These are phyloP conservation scores for Botryosphaeria dothidea DNA, from an alignment of 2,329 filamentous ascomycete genomes.

Conservation along the genomic window DNA sequence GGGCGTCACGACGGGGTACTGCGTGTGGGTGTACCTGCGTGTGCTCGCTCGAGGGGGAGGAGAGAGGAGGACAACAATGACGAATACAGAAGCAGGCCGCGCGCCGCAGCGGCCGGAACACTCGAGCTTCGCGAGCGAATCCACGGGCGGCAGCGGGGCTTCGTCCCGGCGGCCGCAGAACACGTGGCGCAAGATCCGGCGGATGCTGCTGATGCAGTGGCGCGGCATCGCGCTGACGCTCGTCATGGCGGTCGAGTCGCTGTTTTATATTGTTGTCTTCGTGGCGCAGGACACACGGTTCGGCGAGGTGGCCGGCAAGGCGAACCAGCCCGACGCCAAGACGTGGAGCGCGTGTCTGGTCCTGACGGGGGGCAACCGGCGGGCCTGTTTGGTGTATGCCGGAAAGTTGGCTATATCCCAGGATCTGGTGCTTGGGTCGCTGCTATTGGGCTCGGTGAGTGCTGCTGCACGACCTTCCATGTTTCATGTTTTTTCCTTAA, in stretches of 20 bases:
- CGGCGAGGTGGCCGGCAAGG: slow-evolving; percentile 26
- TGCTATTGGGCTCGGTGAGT: slow-evolving; percentile 33
- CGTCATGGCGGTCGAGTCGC: slow-evolving; percentile 28
- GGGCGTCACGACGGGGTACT: slow-evolving; percentile 34
- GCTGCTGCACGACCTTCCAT: background rate
- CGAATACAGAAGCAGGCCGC: no score
- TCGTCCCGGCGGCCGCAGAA: slow-evolving; percentile 13
- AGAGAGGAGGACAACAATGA: background rate
- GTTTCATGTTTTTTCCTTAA: background rate
- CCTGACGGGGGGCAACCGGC: slow-evolving; percentile 26
- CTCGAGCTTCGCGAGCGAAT: background rate
- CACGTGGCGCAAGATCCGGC: slow-evolving; percentile 29
- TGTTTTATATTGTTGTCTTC: slow-evolving; percentile 33
- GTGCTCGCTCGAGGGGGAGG: slow-evolving; percentile 21
- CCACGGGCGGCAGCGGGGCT: background rate
- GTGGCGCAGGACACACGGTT: slow-evolving; percentile 30
- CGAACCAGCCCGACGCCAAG: slow-evolving; percentile 26
- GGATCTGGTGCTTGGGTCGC: slow-evolving; percentile 24
- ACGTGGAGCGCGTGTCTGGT: slow-evolving; percentile 31
- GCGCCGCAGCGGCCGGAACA: background rate
- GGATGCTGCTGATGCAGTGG: slow-evolving; percentile 31
- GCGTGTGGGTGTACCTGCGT: slow-evolving; percentile 35
- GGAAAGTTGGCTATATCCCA: slow-evolving; percentile 26
- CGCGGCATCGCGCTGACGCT: slow-evolving; percentile 31
- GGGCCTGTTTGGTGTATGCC: slow-evolving; percentile 30